These are phyloP conservation scores for Sporothrix pallida DNA, from an alignment of 2,329 filamentous ascomycete genomes.

Conservation along the genomic window DNA sequence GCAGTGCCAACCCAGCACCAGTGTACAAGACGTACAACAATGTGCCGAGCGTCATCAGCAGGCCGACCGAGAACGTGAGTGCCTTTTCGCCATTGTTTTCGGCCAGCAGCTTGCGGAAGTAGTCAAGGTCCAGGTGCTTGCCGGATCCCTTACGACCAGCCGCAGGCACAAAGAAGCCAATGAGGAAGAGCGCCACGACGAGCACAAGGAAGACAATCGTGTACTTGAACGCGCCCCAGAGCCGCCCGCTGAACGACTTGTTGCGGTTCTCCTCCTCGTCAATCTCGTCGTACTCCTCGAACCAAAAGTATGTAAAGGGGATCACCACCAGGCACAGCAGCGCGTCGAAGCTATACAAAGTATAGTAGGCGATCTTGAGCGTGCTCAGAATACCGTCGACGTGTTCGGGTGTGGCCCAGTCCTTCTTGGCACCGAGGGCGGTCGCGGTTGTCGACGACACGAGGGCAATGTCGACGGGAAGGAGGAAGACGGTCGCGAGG, in stretches of 20 bases:
- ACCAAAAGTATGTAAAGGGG: constrained; percentile 97
- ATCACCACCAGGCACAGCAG: constrained; percentile 87
- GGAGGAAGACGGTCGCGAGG: constrained; percentile 87
- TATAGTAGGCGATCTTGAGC: constrained; percentile 89
- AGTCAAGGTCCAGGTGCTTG: constrained; percentile 81
- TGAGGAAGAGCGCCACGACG: constrained; percentile 80
- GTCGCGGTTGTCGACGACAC: constrained; percentile 85
- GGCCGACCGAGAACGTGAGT: constrained; percentile 83
- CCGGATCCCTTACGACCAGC: constrained; percentile 65
- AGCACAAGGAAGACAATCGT: constrained; percentile 83
- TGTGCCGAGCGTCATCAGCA: constrained; percentile 87
- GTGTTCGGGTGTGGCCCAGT: constrained; percentile 87
- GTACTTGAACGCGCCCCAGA: constrained; percentile 89
- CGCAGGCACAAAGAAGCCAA: constrained; percentile 92
- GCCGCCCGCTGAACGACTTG: constrained; percentile 61
- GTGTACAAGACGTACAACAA: constrained; percentile 89
- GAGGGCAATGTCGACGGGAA: constrained; percentile 94
- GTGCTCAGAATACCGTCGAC: constrained; percentile 79
- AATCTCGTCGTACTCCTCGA: constrained; percentile 95
- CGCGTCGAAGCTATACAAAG: constrained; percentile 88
- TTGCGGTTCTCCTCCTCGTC: constrained; percentile 80
- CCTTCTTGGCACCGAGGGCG: constrained; percentile 80
- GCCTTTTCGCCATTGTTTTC: constrained; percentile 93
- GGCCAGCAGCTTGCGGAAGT: constrained; percentile 82
- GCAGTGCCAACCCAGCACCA: constrained; percentile 81